Conservation (phyloP, 2,329 filamentous ascomycete genomes). For the Alternaria consortialis region DNA sequence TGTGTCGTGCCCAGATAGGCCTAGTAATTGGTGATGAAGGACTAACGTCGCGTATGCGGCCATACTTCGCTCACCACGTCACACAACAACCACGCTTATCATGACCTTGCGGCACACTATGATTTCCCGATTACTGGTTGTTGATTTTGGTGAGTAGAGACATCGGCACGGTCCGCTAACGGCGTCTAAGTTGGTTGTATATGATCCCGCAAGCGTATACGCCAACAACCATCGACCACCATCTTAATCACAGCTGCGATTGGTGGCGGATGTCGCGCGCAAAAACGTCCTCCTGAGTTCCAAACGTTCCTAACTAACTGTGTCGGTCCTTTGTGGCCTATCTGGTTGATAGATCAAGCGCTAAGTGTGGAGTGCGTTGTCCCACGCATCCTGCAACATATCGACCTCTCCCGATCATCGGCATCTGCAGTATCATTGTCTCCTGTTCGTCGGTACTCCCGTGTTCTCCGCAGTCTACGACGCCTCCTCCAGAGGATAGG, state of each 20-base stretch:
- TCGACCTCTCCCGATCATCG: slow-evolving; percentile 20
- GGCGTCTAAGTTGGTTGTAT: slow-evolving; percentile 10
- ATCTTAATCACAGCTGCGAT: neutral
- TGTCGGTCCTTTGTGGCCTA: slow-evolving; percentile 12
- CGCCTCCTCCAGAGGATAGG: slow-evolving; percentile 24
- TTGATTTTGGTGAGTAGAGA: slow-evolving; percentile 5
- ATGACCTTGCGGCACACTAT: slow-evolving; percentile 22
- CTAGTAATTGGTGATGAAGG: slow-evolving; percentile 32
- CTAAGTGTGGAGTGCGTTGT: slow-evolving; percentile 46
- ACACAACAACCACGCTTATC: slow-evolving; percentile 34
- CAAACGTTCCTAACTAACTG: neutral
- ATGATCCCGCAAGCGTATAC: neutral
- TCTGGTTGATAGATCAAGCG: slow-evolving; percentile 19
- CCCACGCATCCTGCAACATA: slow-evolving; percentile 29
- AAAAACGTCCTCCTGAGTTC: neutral
- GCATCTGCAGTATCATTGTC: slow-evolving; percentile 24
- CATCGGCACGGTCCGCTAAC: slow-evolving; percentile 34
- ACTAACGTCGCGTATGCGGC: slow-evolving; percentile 32
- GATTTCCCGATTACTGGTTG: slow-evolving; percentile 29
- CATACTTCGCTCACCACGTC: slow-evolving; percentile 45
- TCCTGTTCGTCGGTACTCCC: slow-evolving; percentile 26
- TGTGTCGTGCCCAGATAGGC: slow-evolving; percentile 13
- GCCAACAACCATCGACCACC: neutral
- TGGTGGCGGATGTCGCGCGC: neutral
- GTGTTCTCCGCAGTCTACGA: slow-evolving; percentile 30